Base-by-base conservation (phyloP, 2,329 filamentous ascomycete species). In the Pseudogymnoascus sp. region DNA sequence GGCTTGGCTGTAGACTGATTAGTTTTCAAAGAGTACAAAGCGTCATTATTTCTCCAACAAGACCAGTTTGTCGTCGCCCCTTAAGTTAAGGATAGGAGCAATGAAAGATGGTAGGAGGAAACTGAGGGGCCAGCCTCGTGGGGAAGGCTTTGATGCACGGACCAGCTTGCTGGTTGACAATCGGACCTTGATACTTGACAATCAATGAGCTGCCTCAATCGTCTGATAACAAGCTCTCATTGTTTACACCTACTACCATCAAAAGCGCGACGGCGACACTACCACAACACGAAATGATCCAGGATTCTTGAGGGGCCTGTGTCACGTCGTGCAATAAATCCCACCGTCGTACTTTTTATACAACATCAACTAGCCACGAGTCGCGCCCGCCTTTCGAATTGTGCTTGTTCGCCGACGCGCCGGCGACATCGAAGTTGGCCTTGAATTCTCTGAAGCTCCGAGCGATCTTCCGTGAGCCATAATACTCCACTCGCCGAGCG, bases 201-300 rank as follows among this genome's bases (percentile, higher is more conserved):
- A 56, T 56, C 47, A 53, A 31, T 7, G 50, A 35, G 50, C 19
- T 33, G 19, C 50, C 50, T 56, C 29, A 35, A 35, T 56, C 50
- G 29, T 56, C 29, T 56, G 50, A 56, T 56, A 56, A 56, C 50
- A 29, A 56, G 29, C 50, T 56, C 50, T 33, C 50, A 56, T 56
- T 56, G 50, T 56, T 56, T 56, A 56, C 50, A 56, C n/a, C 47
- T 29, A 56, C 50, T 33, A 16, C 29, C 50, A 11, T 33, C 50
- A 56, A 56, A 56, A 56, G 50, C 50, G 50, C 50, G 50, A 56
- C 50, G 50, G 29, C 50, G 16, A 35, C 50, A 56, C 19, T 6
- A 56, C 29, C 29, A 56, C 50, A 56, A 56, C 50, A 14, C 50
- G n/a, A 56, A 33, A 56, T 35, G 29, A 14, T 6, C 50, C 11